Percentiles rank a stretch among this genome's conserved stretches.
These are phyloP conservation scores for Ogataea minuta DNA, from an alignment of 805 yeast species.

Conservation along the genomic window DNA sequence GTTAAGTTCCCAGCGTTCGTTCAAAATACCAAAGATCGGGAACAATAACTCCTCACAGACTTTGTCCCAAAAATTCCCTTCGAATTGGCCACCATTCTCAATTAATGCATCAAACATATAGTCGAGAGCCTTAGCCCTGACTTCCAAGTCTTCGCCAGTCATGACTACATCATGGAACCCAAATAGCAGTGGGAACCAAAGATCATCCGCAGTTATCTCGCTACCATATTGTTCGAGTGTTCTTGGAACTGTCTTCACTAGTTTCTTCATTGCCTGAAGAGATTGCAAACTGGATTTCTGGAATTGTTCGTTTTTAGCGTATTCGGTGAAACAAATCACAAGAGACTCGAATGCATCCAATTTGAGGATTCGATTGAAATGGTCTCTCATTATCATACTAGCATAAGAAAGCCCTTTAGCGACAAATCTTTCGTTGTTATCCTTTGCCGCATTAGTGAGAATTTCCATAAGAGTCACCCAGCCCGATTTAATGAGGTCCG, in stretches of 20 bases:
- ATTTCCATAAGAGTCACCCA: slow-evolving; percentile 89
- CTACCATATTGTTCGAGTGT: slow-evolving; percentile 28
- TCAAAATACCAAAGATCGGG: slow-evolving; percentile 84
- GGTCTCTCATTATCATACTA: slow-evolving; percentile 57
- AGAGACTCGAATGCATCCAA: slow-evolving; percentile 70
- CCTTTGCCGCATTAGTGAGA: slow-evolving; percentile 69
- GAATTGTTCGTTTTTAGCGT: slow-evolving; percentile 80
- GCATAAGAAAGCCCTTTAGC: slow-evolving; percentile 62
- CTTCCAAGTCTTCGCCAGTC: slow-evolving; percentile 93
- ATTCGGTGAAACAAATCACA: slow-evolving; percentile 71
- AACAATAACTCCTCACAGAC: slow-evolving; percentile 76
- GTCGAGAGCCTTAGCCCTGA: slow-evolving; percentile 82
- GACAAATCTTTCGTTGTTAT: slow-evolving; percentile 57
- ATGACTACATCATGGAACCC: slow-evolving; percentile 87
- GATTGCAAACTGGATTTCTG: slow-evolving; percentile 82
- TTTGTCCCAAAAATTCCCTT: slow-evolving; percentile 74
- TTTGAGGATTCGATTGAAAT: slow-evolving; percentile 57
- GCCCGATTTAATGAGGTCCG: slow-evolving; percentile 79
- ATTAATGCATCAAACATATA: slow-evolving; percentile 78
- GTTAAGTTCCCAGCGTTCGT: slow-evolving; percentile 69
- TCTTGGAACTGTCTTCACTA: slow-evolving; percentile 59
- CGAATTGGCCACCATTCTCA: slow-evolving; percentile 76
- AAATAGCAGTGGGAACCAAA: slow-evolving; percentile 84
- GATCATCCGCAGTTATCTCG: slow-evolving; percentile 46
- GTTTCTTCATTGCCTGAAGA: slow-evolving; percentile 64